Evolutionary conservation across 345 rosid species (phyloP).

Genomic region (Turnera subulata): DNA sequence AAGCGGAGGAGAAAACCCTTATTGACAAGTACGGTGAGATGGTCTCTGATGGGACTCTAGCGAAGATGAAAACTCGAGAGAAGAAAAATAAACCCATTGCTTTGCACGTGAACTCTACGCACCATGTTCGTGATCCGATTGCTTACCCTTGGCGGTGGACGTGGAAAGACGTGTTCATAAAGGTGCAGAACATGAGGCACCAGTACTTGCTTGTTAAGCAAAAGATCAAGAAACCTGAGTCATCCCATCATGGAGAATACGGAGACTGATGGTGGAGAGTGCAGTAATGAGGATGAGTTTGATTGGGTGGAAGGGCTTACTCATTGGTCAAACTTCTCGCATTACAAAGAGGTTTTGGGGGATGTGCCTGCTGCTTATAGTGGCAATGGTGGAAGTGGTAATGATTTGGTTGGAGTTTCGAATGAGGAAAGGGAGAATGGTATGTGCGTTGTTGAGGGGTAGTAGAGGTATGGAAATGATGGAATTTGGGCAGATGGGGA

Average conservation of each 20-base stretch:
- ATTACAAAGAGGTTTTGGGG: slow-evolving; percentile 72
- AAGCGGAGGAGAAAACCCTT: slow-evolving; percentile 76
- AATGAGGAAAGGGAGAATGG: slow-evolving; percentile 52
- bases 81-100: slow-evolving; percentile 70
- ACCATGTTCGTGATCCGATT: slow-evolving; percentile 50
- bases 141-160: slow-evolving; percentile 74
- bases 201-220: slow-evolving; percentile 76
- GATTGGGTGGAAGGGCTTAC: slow-evolving; percentile 75
- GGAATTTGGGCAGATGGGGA: slow-evolving; percentile 53
- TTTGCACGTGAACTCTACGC: slow-evolving; percentile 53
- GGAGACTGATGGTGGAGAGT: slow-evolving; percentile 24
- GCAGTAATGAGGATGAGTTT: slow-evolving; percentile 40
- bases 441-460: slow-evolving; percentile 34
- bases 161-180: slow-evolving; percentile 84
- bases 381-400: slow-evolving; percentile 30
- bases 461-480: slow-evolving; percentile 37
- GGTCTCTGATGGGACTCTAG: slow-evolving; percentile 62
- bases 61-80: slow-evolving; percentile 76
- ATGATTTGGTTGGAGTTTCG: slow-evolving; percentile 26
- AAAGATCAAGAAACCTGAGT: slow-evolving; percentile 57
- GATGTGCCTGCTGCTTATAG: slow-evolving; percentile 43
- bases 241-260: slow-evolving; percentile 25
- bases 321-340: slow-evolving; percentile 69
- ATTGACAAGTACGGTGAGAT: slow-evolving; percentile 62
- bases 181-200: slow-evolving; percentile 86